These are phyloP conservation scores for Entophlyctis luteolus DNA, from an alignment of 192 early-diverging fungal species.

Conservation along the genomic window DNA sequence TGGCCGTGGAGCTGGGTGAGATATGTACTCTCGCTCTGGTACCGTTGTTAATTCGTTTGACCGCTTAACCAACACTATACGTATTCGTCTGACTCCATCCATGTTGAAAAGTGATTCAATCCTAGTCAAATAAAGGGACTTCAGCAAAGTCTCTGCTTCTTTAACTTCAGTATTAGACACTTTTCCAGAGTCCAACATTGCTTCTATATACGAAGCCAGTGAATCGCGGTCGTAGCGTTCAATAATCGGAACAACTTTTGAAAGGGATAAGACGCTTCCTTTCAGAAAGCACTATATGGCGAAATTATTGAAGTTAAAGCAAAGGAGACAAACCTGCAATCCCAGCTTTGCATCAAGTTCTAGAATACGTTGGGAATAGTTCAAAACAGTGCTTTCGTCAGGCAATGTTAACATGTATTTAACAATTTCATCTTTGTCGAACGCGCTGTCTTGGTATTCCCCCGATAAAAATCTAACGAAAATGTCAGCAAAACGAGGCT, in stretches of 20 bases:
- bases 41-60: too few species aligned
- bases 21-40: neutral
- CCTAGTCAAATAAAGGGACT: neutral
- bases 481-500: neutral
- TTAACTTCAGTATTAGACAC: too few species aligned
- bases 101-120: neutral
- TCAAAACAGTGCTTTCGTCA: constrained; percentile 25
- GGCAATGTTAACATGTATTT: constrained; percentile 10
- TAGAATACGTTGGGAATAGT: constrained; percentile 31
- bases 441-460: constrained; percentile 52
- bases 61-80: neutral
- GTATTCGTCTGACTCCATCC: neutral
- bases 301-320: neutral
- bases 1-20: neutral
- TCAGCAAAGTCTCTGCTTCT: too few species aligned
- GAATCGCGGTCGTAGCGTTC: too few species aligned
- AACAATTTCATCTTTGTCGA: constrained; percentile 24
- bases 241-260: too few species aligned
- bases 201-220: too few species aligned
- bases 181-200: too few species aligned
- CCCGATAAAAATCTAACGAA: constrained; percentile 44
- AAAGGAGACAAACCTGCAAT: constrained; percentile 22
- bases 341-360: constrained; percentile 26
- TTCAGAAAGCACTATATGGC: too few species aligned
- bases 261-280: too few species aligned